Percentiles rank a stretch among this genome's conserved stretches.
Evolutionary conservation across 2,329 filamentous ascomycete species (phyloP).

Genomic region (Trichoderma pleuroti): DNA sequence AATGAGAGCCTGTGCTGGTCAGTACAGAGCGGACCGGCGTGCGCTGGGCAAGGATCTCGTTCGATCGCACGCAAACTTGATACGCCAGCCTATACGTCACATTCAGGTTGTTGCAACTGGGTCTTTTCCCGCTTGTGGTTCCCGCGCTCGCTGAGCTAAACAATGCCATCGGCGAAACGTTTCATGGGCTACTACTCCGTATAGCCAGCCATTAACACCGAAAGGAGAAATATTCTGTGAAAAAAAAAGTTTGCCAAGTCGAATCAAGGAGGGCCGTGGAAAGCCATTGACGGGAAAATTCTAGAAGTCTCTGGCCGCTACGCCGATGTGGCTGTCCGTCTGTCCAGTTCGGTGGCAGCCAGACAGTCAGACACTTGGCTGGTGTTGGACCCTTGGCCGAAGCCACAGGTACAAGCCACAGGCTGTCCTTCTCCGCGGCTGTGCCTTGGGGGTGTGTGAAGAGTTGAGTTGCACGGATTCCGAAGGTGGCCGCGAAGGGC

Average conservation of each 20-base stretch:
- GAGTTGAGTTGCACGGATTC: not conserved
- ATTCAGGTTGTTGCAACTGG: not conserved
- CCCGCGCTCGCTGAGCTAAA: not conserved
- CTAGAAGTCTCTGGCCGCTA: conserved; percentile 1
- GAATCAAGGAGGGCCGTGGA: not conserved
- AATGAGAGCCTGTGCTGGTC: not conserved
- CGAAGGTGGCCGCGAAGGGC: not conserved
- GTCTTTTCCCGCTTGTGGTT: not conserved
- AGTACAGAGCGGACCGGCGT: not conserved
- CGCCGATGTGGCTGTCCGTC: not conserved
- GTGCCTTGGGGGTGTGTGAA: not conserved
- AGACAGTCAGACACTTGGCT: not conserved
- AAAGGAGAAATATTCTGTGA: not conserved
- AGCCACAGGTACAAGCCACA: not conserved
- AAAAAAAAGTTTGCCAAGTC: not conserved
- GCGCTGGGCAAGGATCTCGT: conserved; percentile 2
- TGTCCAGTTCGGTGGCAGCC: not conserved
- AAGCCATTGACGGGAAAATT: not conserved
- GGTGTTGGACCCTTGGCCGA: not conserved
- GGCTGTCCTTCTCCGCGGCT: not conserved
- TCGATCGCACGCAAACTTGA: not conserved
- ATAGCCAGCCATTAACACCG: not conserved
- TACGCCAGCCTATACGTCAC: conserved; percentile 4
- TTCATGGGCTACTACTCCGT: not conserved
- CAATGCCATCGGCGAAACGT: not conserved